Evolutionary conservation across 192 early-diverging fungal species (phyloP), one percentile per base, ranked within the genome.

Genomic region (Coemansia sp.): DNA sequence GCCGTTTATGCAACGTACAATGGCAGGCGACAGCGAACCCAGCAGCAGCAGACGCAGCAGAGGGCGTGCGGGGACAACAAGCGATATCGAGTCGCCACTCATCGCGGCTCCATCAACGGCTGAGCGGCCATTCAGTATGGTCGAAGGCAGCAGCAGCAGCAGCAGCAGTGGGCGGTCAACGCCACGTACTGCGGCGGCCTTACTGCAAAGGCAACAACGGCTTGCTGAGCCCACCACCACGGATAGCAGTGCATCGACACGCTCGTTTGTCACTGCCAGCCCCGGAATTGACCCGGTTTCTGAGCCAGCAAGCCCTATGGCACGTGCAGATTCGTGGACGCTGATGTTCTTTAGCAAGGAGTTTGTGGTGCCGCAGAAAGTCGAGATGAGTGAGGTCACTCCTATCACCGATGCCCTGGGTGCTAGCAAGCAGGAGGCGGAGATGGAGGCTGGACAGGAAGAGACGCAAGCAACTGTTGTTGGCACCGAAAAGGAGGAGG

Each of bases 321-420:
- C 24, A 7, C 30, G 57, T 16, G 64, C 75, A 1, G 74, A 83
- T 41, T 83, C 81, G 41, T 83, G 81, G 81, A 83, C 81, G 30
- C 66, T 83, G 52, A 83, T 83, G 81, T 77, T 83, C 46, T 73
- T 83, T 39, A 83, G 68, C 57, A 74, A 75, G 60, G 81, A 83
- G 67, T 83, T 83, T 68, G 72, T 77, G 6, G 76, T 77, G 62
- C 67, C 66, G 18, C 62, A 36, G 57, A 56, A 51, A 10, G 39
- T 52, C 51, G 45, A 60, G 12, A 7, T 60, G 38, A 4, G 26
- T 15, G 15, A 59, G n/a, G 35, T 34, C 10, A 36, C 18, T 33
- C 21, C 57, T 10, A 34, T 55, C 5, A 39, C 57, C 8, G 57
- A 18, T 20, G 57, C 36, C 11, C 52, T 55, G 52, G 6, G 9